Evolutionary conservation across 352 stramenopile genomes (phyloP).

Genomic region (Phytophthora hybrid): DNA sequence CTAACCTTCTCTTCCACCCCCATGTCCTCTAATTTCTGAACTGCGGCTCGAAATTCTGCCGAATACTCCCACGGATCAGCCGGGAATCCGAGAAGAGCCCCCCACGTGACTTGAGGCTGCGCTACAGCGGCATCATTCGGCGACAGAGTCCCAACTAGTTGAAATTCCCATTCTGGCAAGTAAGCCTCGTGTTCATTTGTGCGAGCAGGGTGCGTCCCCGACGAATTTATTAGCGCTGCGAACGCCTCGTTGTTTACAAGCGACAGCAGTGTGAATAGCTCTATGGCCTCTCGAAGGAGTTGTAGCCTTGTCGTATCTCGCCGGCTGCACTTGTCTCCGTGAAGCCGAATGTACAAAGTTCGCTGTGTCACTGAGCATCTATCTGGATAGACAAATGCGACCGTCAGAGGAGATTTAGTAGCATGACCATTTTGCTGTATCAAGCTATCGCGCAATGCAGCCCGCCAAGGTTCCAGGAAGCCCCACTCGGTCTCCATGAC

Average conservation of each 20-base stretch:
- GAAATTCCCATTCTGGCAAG: neutral
- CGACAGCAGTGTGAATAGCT: too few relatives aligned
- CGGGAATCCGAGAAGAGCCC: neutral
- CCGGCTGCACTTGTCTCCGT: too few relatives aligned
- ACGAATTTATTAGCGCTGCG: too few relatives aligned
- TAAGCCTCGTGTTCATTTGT: neutral
- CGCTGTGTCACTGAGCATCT: neutral
- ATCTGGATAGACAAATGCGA: neutral
- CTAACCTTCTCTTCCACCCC: neutral
- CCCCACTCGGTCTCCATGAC: too few relatives aligned
- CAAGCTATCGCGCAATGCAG: too few relatives aligned
- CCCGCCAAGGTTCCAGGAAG: too few relatives aligned
- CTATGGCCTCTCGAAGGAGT: too few relatives aligned
- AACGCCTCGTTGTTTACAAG: too few relatives aligned
- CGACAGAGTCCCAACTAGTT: too few relatives aligned
- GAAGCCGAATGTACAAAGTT: too few relatives aligned
- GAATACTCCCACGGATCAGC: neutral
- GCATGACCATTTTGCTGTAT: too few relatives aligned
- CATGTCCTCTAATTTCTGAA: neutral
- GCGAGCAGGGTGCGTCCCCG: neutral
- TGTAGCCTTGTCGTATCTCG: too few relatives aligned
- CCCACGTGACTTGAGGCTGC: neutral
- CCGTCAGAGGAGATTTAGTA: neutral
- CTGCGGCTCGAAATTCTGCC: neutral
- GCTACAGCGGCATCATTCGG: neutral